Conservation (phyloP, 495 filamentous ascomycete genomes). For the Aspergillus coremiiformis region DNA sequence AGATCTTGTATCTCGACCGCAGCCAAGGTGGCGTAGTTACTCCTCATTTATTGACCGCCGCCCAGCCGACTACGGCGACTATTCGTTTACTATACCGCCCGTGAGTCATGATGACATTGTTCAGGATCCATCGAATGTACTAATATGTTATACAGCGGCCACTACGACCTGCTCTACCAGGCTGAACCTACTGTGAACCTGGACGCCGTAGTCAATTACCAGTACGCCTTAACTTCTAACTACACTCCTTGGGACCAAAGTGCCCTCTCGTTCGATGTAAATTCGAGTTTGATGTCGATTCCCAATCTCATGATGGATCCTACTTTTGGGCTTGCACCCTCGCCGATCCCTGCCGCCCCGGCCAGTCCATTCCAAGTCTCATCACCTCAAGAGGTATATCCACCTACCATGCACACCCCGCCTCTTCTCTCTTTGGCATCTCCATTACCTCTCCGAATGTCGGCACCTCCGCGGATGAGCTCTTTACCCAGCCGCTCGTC, state of each 20-base stretch:
- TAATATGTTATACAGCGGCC: conserved; percentile 48
- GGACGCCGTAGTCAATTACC: conserved; percentile 39
- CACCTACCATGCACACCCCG: conserved; percentile 29
- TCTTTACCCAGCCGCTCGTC: conserved; percentile 31
- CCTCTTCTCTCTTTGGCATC: conserved; percentile 30
- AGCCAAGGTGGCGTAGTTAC: conserved; percentile 76
- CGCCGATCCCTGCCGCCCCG: conserved; percentile 42
- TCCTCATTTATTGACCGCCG: conserved; percentile 58
- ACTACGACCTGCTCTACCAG: conserved; percentile 93
- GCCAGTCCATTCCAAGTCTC: conserved; percentile 41
- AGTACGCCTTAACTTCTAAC: conserved; percentile 39
- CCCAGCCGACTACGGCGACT: conserved; percentile 44
- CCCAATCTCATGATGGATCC: conserved; percentile 40
- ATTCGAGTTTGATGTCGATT: conserved; percentile 46
- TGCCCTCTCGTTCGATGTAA: conserved; percentile 43
- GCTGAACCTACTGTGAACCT: conserved; percentile 45
- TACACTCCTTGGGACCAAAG: conserved; percentile 35
- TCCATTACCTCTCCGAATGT: conserved; percentile 24
- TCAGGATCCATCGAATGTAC: neutral
- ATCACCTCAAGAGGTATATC: conserved; percentile 35
- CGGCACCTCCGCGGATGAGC: conserved; percentile 32
- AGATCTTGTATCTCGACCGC: conserved; percentile 87
- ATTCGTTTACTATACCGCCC: conserved; percentile 64
- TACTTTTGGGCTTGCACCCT: conserved; percentile 29
- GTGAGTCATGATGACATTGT: conserved; percentile 38